A percentile compares a stretch with the other conserved stretches of the same genome.
phyloP scores from a whole-genome alignment of 2,329 filamentous ascomycete species.

The Achaetomium macrosporum region DNA sequence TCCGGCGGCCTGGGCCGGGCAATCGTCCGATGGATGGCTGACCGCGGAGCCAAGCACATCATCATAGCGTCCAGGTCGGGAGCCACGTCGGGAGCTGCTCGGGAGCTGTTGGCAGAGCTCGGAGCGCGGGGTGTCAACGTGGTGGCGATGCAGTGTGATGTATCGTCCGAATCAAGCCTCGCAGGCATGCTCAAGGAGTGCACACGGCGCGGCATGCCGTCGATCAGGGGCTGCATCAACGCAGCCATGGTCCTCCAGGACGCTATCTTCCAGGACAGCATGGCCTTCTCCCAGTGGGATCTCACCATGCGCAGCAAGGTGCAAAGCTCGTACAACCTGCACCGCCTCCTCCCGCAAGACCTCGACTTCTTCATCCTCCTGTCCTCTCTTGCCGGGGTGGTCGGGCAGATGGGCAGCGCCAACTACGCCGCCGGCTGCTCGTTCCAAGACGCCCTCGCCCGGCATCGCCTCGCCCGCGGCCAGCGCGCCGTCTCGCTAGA shows the following conservation, averaged over 20 bases:
- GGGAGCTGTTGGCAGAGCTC: neutral
- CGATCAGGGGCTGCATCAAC: neutral
- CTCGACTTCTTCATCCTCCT: constrained; percentile 12
- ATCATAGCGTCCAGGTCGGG: constrained; percentile 34
- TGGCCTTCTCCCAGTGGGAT: constrained; percentile 27
- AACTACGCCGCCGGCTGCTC: constrained; percentile 12
- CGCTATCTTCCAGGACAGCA: neutral
- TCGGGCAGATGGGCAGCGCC: neutral
- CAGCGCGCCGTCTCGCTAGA: constrained; percentile 28
- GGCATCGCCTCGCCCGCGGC: constrained; percentile 4
- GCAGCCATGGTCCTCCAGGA: neutral
- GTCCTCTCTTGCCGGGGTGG: constrained; percentile 1
- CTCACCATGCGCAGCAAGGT: constrained; percentile 37
- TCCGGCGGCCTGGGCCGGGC: constrained; percentile 34
- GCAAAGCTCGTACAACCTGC: constrained; percentile 27
- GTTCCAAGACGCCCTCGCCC: constrained; percentile 11
- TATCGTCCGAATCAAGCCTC: neutral
- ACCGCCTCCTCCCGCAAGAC: neutral
- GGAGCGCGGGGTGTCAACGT: neutral
- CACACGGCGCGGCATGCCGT: neutral
- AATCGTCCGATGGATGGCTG: constrained; percentile 32
- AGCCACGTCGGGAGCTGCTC: constrained; percentile 8
- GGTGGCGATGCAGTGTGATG: neutral
- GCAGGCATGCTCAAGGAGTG: neutral
- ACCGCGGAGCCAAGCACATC: constrained; percentile 34